Conservation (phyloP, 1,284 basidiomycete species). For the Takashimella tepidaria region DNA sequence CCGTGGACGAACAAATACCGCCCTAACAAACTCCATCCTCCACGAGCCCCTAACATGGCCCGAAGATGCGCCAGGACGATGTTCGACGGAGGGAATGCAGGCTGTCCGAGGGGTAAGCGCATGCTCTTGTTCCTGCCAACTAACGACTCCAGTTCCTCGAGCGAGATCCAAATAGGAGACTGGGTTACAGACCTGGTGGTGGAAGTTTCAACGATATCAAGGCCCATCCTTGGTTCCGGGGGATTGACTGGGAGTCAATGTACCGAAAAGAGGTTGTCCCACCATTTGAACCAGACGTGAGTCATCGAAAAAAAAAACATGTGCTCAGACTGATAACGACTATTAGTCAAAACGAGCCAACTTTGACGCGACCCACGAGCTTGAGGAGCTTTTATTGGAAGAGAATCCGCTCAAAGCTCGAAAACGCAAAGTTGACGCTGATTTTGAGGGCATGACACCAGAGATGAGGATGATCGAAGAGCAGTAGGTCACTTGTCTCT, state of each 20-base stretch:
- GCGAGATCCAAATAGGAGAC: constrained; percentile 70
- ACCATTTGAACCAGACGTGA: constrained; percentile 80
- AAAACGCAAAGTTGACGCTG: constrained; percentile 82
- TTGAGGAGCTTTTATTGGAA: constrained; percentile 91
- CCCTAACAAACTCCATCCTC: constrained; percentile 80
- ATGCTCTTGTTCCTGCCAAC: not conserved
- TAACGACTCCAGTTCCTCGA: constrained; percentile 63
- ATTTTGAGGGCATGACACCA: constrained; percentile 71
- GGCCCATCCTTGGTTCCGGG: constrained; percentile 77
- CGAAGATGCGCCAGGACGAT: constrained; percentile 42
- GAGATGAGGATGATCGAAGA: constrained; percentile 98
- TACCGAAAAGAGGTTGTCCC: constrained; percentile 72
- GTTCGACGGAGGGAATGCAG: constrained; percentile 45
- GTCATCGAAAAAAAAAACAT: no score
- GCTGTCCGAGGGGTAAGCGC: constrained; percentile 41
- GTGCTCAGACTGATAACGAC: not conserved
- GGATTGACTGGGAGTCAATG: constrained; percentile 81
- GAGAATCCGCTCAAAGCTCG: constrained; percentile 96
- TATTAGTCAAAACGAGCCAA: constrained; percentile 89
- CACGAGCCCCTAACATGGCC: constrained; percentile 49
- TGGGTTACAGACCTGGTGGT: constrained; percentile 73
- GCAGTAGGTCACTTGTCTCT: constrained; percentile 60
- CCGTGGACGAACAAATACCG: constrained; percentile 82
- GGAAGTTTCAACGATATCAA: constrained; percentile 75
- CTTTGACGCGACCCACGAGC: constrained; percentile 97